These are phyloP conservation scores for Rhizomucor miehei DNA, from an alignment of 371 early-diverging fungal genomes.

Conservation along the genomic window DNA sequence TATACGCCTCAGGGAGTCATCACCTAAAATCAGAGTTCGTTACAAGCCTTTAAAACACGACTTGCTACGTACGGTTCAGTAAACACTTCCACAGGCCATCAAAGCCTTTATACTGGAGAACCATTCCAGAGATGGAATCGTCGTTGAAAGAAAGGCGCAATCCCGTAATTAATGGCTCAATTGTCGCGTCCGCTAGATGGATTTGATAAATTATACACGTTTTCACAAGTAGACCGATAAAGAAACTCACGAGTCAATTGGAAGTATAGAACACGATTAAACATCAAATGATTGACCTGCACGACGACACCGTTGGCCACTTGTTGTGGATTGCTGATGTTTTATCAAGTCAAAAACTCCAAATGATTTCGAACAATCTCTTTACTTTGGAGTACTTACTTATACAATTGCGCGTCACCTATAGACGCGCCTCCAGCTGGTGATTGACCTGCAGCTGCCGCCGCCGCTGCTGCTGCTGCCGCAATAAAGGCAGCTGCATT, in stretches of 20 bases:
- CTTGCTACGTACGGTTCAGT: constrained; percentile 21
- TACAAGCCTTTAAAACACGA: not conserved
- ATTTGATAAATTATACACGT: not conserved
- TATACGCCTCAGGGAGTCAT: constrained; percentile 29
- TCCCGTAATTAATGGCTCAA: constrained; percentile 49
- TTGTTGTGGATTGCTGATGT: not conserved
- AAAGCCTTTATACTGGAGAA: constrained; percentile 34
- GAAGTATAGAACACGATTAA: constrained; percentile 41
- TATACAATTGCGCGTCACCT: not conserved
- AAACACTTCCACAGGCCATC: constrained; percentile 34
- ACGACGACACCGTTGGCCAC: constrained; percentile 35
- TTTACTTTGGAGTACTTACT: not conserved
- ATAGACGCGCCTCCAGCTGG: not conserved
- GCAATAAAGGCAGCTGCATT: constrained; percentile 18
- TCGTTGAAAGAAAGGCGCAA: constrained; percentile 45
- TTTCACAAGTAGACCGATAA: not conserved
- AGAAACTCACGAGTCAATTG: constrained; percentile 38
- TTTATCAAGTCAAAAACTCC: not conserved
- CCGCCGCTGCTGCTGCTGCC: constrained; percentile 18
- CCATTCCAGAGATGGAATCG: constrained; percentile 46
- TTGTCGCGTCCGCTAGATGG: constrained; percentile 43
- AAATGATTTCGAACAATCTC: not conserved
- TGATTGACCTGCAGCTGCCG: constrained; percentile 14
- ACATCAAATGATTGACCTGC: constrained; percentile 44
- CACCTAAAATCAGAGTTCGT: constrained; percentile 11